These are phyloP conservation scores for Amanita pseudoporphyria DNA, from an alignment of 768 basidiomycete genomes.

Conservation along the genomic window DNA sequence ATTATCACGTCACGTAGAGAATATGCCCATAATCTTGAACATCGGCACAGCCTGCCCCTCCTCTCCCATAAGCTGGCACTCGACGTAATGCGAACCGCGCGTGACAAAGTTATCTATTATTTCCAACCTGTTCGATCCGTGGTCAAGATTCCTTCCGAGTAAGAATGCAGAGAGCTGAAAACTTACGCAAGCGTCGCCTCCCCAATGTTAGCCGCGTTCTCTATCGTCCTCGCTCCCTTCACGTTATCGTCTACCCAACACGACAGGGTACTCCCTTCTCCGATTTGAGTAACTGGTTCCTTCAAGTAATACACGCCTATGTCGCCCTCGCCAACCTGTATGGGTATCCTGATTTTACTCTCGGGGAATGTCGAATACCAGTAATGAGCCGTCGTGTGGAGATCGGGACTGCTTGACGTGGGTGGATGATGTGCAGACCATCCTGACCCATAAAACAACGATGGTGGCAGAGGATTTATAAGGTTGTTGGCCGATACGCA, in stretches of 20 bases:
- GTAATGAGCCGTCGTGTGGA: constrained; percentile 68
- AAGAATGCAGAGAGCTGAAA: constrained; percentile 8
- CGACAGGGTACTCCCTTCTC: constrained; percentile 61
- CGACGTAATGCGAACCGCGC: constrained; percentile 88
- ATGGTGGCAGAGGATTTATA: constrained; percentile 93
- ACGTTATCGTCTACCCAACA: constrained; percentile 99
- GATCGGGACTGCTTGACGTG: constrained; percentile 20
- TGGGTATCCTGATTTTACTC: constrained; percentile 72
- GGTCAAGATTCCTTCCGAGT: neutral
- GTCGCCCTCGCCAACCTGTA: constrained; percentile 83
- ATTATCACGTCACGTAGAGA: constrained; percentile 50
- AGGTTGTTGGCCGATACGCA: constrained; percentile 97
- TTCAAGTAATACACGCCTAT: constrained; percentile 85
- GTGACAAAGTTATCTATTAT: constrained; percentile 83
- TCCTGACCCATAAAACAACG: constrained; percentile 88
- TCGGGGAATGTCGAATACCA: constrained; percentile 88
- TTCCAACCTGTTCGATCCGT: constrained; percentile 41
- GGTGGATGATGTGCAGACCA: constrained; percentile 77
- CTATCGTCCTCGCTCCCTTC: constrained; percentile 62
- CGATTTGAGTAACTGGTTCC: constrained; percentile 51
- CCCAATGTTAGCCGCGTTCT: constrained; percentile 62
- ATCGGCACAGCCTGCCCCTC: constrained; percentile 70
- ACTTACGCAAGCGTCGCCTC: constrained; percentile 63
- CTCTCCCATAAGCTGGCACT: constrained; percentile 82
- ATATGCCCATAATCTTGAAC: constrained; percentile 91